Base-by-base conservation (phyloP, 768 basidiomycete species). In the Trichaptum fuscoviolaceum region DNA sequence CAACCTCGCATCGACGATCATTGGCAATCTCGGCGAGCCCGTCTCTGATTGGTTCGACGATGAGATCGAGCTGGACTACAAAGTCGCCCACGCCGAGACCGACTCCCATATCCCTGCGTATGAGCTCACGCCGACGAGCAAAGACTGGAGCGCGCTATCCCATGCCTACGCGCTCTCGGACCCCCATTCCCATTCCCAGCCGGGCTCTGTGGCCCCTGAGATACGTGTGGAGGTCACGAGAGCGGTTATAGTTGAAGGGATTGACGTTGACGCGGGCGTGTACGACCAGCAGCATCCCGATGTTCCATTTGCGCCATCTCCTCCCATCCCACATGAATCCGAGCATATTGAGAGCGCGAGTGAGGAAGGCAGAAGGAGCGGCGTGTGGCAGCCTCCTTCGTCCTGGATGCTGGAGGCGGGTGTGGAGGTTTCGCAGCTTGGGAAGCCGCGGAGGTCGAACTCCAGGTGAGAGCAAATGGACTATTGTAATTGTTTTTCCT, bases 11-110 rank as follows among this genome's bases (percentile, higher is more conserved):
- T 66, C 65, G 57, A 68, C 66, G 61, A 62, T 71, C 64, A 67
- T 70, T 34, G 70, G 69, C 42, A 71, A 71, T 64, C 70, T 71
- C 63, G 70, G 70, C 57, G 70, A 67, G 18, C 67, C 67, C 62
- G 61, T 71, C 63, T 52, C 42, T 12, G 42, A 52, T 52, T 52
- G 42, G 42, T 52, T 52, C 42, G 42, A 52, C 42, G 42, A 52
- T 2, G 42, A 52, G 12, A 52, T 52, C 20, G 42, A 52, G 10
- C 15, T 15, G 3, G 42, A 52, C 42, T 52, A 52, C 42, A 52
- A 52, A 52, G 42, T 52, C 42, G 42, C 42, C 15, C 20, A 52
- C 20, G 20, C 42, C 10, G 20, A 4, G 42, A 52, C 12, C 6
- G 20, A 52, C 42, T 52, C 42, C 42, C 42, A 52, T 52, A 52